phyloP scores from a whole-genome alignment of 257 asterid species.

The Fraxinus americana region DNA sequence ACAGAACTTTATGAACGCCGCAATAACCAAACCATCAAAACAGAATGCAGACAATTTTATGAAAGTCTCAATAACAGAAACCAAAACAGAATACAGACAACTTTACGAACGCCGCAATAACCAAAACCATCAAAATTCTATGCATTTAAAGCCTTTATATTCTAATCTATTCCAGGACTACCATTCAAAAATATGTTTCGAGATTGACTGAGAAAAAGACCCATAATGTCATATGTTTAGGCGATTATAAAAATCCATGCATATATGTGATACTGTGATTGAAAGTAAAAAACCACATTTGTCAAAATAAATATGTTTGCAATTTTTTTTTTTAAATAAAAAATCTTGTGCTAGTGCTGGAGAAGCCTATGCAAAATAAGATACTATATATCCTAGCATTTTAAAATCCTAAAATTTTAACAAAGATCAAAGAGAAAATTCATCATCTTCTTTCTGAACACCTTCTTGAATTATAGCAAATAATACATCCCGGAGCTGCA shows the following conservation, averaged over 20 bases:
- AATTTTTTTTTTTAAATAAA: too few species aligned
- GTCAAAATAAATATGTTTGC: neutral
- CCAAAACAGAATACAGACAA: neutral
- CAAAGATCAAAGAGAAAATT: neutral
- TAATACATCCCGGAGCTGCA: conserved; percentile 11
- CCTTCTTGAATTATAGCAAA: neutral
- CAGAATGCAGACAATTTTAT: neutral
- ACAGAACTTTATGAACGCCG: neutral
- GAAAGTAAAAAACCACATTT: neutral
- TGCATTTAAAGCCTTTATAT: neutral
- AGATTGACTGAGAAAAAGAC: neutral
- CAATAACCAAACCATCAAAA: neutral
- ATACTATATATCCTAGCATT: neutral
- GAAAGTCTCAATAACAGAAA: neutral
- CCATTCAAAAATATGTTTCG: neutral
- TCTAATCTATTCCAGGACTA: neutral
- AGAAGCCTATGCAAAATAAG: neutral
- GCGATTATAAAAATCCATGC: neutral
- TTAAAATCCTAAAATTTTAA: neutral
- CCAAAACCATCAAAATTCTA: neutral
- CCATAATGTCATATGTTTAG: neutral
- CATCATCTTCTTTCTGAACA: neutral
- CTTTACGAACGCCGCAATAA: neutral
- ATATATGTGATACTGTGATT: neutral
- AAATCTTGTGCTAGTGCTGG: neutral